Base-by-base conservation (phyloP, 371 early-diverging fungal species). In the Lichtheimia corymbifera region DNA sequence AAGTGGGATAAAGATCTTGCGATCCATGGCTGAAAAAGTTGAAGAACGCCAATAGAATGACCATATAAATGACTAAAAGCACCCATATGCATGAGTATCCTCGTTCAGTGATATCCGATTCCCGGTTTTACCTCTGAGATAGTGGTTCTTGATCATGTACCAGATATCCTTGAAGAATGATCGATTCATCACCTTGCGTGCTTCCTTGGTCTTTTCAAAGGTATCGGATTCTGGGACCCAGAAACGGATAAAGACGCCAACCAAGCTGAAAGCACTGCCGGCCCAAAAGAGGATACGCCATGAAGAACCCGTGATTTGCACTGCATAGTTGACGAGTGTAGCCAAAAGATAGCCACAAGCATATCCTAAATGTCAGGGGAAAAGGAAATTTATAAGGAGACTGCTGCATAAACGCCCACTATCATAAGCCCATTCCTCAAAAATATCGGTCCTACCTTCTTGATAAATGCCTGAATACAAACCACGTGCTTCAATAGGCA, bases 391-490 rank as follows among this genome's bases (percentile, higher is more conserved):
- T 2, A 11, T 35, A 35, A 35, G 35, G 35, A 35, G 35, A 35
- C 35, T 35, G 35, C 35, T 35, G 35, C 35, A 35, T 6, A 11
- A 11, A 35, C 35, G 35, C 28, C 28, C 28, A 28, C 35, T 11
- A 22, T 15, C 52, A 57, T 1, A 0, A 84, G 69, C 50, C 50
- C 13, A 53, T 53, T 17, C n/a, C 3, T 1, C 17, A n/a, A 4
- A 17, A 9, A 28, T 5, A 35, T 35, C 1, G 6, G 11, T 9
- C 30, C 18, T 63, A 67, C 67, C 87, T 73, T 89, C 80, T 60
- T 91, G 91, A 56, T 89, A 81, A n/a, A 91, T 88, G 30, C 91
- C 91, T 5, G 88, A 85, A 35, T 90, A 90, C 15, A 91, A 66
- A 44, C 91, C 91, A 41, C 90, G 75, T 42, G 83, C 71, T 67